Percentiles rank a stretch among this genome's conserved stretches.
These are phyloP conservation scores for Lasiodiplodia gonubiensis DNA, from an alignment of 2,329 filamentous ascomycete species.

Conservation along the genomic window DNA sequence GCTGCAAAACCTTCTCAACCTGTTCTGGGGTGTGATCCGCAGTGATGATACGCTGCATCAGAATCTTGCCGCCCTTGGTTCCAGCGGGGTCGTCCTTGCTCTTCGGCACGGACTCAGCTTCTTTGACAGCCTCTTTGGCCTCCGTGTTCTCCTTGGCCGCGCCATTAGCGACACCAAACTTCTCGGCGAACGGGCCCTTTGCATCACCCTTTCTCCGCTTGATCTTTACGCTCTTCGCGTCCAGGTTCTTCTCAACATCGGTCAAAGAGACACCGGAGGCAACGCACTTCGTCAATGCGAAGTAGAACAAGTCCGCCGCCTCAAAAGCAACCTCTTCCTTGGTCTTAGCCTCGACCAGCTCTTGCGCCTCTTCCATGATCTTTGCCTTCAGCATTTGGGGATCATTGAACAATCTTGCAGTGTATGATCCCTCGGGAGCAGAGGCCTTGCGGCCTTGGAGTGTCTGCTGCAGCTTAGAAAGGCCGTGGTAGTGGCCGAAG, in stretches of 20 bases:
- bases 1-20: slow-evolving; percentile 76
- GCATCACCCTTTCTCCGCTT: slow-evolving; percentile 92
- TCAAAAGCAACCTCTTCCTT: slow-evolving; percentile 90
- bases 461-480: slow-evolving; percentile 86
- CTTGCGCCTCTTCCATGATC: slow-evolving; percentile 98
- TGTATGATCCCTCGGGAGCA: slow-evolving; percentile 90
- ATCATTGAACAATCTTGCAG: slow-evolving; percentile 88
- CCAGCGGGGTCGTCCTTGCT: slow-evolving; percentile 58
- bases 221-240: slow-evolving; percentile 93
- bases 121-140: slow-evolving; percentile 52
- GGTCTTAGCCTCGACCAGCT: slow-evolving; percentile 84
- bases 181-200: slow-evolving; percentile 89
- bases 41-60: slow-evolving; percentile 81
- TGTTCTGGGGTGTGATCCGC: slow-evolving; percentile 66
- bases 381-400: slow-evolving; percentile 88
- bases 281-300: slow-evolving; percentile 88
- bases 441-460: slow-evolving; percentile 79
- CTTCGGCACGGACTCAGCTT: slow-evolving; percentile 61
- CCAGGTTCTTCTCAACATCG: slow-evolving; percentile 89
- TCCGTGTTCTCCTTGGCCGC: slow-evolving; percentile 30
- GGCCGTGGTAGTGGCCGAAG: slow-evolving; percentile 82
- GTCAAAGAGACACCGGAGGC: slow-evolving; percentile 82
- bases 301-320: slow-evolving; percentile 94
- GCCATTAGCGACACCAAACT: slow-evolving; percentile 56
- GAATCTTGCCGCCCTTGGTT: slow-evolving; percentile 64